phyloP scores from a whole-genome alignment of 352 stramenopile species.

The Globisporangium canariense region DNA sequence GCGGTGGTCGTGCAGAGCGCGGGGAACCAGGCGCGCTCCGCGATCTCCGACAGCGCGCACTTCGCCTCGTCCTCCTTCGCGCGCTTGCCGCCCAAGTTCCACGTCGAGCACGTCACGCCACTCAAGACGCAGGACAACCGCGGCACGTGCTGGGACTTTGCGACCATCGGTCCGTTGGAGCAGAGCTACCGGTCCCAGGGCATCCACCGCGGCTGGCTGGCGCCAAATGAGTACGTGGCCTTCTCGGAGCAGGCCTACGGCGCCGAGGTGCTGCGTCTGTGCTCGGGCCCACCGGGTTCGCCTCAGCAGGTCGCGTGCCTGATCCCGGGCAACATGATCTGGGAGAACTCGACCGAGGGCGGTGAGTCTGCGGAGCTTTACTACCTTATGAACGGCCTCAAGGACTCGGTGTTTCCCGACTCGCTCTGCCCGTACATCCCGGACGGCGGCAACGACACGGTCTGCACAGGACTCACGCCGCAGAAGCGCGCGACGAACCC shows the following conservation, averaged over 20 bases:
- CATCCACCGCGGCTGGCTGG: conserved; percentile 46
- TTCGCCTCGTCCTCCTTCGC: conserved; percentile 9
- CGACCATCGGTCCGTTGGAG: conserved; percentile 57
- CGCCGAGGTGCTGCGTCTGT: conserved; percentile 55
- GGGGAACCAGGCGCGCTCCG: conserved; percentile 5
- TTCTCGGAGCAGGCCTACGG: conserved; percentile 68
- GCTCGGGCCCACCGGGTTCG: conserved; percentile 37
- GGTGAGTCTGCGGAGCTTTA: conserved; percentile 44
- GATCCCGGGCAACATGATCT: conserved; percentile 57
- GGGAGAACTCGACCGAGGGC: conserved; percentile 65
- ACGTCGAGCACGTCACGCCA: conserved; percentile 47
- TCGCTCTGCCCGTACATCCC: conserved; percentile 46
- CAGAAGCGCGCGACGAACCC: conserved; percentile 44
- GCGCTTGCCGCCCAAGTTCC: conserved; percentile 52
- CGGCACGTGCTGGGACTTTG: conserved; percentile 72
- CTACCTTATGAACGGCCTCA: conserved; percentile 50
- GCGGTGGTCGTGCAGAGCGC: conserved; percentile 25
- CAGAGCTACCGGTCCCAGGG: conserved; percentile 64
- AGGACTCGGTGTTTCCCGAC: conserved; percentile 49
- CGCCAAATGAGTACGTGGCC: conserved; percentile 48
- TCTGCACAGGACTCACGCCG: conserved; percentile 34
- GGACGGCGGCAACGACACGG: conserved; percentile 41
- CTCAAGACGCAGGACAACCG: conserved; percentile 70
- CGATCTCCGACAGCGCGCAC: conserved; percentile 23
- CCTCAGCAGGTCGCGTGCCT: conserved; percentile 59